Base-by-base conservation (phyloP, 1,284 basidiomycete species). In the Trametes pubescens region DNA sequence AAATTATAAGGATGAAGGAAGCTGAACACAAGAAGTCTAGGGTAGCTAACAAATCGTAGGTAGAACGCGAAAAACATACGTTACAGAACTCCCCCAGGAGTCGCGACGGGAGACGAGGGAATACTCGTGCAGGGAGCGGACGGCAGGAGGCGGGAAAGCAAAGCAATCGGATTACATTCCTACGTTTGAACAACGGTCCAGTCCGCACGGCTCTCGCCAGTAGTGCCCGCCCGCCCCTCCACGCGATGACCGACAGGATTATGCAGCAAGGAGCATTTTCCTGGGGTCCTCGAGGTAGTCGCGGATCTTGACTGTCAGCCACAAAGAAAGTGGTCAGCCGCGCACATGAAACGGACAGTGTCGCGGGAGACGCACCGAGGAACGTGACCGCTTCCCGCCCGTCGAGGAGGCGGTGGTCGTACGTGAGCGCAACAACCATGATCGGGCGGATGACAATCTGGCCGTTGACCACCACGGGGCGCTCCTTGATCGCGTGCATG, bases 401-500 rank as follows among this genome's bases (percentile, higher is more conserved):
- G 75, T 99, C 97, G 69, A 99, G 86, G 74, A 99, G 81, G 70
- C 97, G 87, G 82, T 99, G 97, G 81, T 99, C 96, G 79, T 98
- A 98, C 3, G 96, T 98, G 65, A 97, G 86, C 18, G 94, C 94
- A 65, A 96, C 89, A 62, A 98, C 89, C 96, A 98, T 99, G 81
- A 99, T 94, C 34, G 95, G 95, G 68, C 96, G 90, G 76, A 99
- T 92, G 73, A 97, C 96, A 71, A 98, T 94, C 81, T 98, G 90
- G 40, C 95, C 95, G 71, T 97, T 84, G 56, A 98, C 93, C 40
- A 98, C 97, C 52, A 96, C 95, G 1, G 98, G 87, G 73, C 88
- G 91, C 71, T 99, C 95, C 80, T 97, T 98, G 84, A 98, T 96
- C 26, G 95, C 76, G 81, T 99, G 97, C 95, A 99, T 99, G 66